Conservation (phyloP, 2,329 filamentous ascomycete genomes). For the Cyphellophora attinorum region DNA sequence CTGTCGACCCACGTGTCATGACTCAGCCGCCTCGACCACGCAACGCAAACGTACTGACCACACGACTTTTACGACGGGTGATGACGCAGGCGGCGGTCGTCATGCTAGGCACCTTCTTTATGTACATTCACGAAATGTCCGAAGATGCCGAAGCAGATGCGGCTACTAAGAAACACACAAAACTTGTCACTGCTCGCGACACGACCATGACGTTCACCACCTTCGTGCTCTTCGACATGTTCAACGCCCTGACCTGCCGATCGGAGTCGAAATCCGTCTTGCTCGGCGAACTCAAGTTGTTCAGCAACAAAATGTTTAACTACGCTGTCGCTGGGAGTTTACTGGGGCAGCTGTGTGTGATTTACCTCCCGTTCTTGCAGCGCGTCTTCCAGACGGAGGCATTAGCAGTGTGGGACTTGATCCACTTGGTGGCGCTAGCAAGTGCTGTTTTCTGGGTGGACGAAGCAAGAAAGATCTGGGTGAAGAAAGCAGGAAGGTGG, state of each 20-base stretch:
- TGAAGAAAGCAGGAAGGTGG: slow-evolving; percentile 37
- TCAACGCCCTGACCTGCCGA: slow-evolving; percentile 89
- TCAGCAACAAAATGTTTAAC: slow-evolving; percentile 90
- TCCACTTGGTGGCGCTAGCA: slow-evolving; percentile 63
- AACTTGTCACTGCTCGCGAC: slow-evolving; percentile 78
- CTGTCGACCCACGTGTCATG: slow-evolving; percentile 91
- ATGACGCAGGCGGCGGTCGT: slow-evolving; percentile 80
- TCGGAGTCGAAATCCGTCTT: slow-evolving; percentile 85
- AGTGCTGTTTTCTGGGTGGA: slow-evolving; percentile 95
- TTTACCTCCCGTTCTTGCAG: slow-evolving; percentile 91
- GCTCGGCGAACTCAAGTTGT: slow-evolving; percentile 70
- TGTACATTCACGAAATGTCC: slow-evolving; percentile 83
- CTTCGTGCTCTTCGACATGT: slow-evolving; percentile 99
- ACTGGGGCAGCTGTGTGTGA: slow-evolving; percentile 77
- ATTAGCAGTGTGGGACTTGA: slow-evolving; percentile 62
- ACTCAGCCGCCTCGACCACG: slow-evolving; percentile 76
- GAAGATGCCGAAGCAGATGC: slow-evolving; percentile 4
- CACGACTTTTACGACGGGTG: slow-evolving; percentile 70
- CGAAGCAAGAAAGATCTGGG: slow-evolving; percentile 73
- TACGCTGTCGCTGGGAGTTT: slow-evolving; percentile 83
- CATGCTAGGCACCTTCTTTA: slow-evolving; percentile 81
- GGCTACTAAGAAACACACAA: slow-evolving; percentile 14
- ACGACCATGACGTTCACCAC: slow-evolving; percentile 99
- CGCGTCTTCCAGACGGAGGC: slow-evolving; percentile 93
- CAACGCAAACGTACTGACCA: slow-evolving; percentile 84